Conservation (phyloP, 2,329 filamentous ascomycete species). For the Emergomyces pasteurianus region DNA sequence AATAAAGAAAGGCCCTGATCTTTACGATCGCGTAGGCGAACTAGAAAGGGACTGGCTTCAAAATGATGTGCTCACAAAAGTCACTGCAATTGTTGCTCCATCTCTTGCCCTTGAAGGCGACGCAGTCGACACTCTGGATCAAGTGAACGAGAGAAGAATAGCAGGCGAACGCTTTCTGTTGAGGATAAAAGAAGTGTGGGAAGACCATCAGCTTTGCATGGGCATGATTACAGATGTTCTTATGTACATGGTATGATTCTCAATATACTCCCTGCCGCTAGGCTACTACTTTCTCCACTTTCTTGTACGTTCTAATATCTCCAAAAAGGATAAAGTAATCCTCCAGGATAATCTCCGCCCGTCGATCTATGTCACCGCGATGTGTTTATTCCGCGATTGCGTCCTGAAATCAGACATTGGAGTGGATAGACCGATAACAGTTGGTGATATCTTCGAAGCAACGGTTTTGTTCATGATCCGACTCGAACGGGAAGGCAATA, state of each 20-base stretch:
- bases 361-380: constrained; percentile 71
- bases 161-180: constrained; percentile 75
- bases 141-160: constrained; percentile 65
- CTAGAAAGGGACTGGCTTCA: constrained; percentile 77
- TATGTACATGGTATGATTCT: constrained; percentile 67
- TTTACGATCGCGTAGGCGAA: constrained; percentile 69
- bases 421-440: constrained; percentile 32
- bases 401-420: constrained; percentile 54
- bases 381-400: constrained; percentile 78
- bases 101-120: constrained; percentile 49
- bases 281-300: not conserved
- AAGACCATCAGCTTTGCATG: constrained; percentile 84
- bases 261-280: no score
- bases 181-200: constrained; percentile 66
- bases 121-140: constrained; percentile 37
- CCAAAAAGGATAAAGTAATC: constrained; percentile 60
- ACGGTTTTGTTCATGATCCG: constrained; percentile 83
- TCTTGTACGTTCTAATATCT: not conserved
- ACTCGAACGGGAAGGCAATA: constrained; percentile 82
- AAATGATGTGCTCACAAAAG: constrained; percentile 56
- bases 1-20: constrained; percentile 67
- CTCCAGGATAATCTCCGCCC: constrained; percentile 59
- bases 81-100: constrained; percentile 58
- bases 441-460: constrained; percentile 64
- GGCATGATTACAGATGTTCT: constrained; percentile 93